Evolutionary conservation across 2,329 filamentous ascomycete genomes (phyloP).

Genomic region (Aspergillus sp.): DNA sequence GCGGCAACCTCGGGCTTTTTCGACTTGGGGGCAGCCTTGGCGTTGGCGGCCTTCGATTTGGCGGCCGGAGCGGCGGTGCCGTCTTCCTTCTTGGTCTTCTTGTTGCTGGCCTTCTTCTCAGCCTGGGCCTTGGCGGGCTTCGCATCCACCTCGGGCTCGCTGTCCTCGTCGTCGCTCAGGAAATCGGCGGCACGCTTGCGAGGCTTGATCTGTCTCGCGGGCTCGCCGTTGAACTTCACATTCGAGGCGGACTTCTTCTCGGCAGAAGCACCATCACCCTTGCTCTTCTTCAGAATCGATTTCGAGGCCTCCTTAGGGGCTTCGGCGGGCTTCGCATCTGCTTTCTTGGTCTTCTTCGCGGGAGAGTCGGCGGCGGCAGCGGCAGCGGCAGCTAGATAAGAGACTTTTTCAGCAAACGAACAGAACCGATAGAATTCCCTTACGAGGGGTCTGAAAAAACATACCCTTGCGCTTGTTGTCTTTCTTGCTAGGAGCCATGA

Average conservation of each 20-base stretch:
- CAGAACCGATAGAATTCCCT: neutral
- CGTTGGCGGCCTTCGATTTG: constrained; percentile 36
- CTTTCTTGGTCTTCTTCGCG: constrained; percentile 62
- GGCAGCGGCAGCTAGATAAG: constrained; percentile 30
- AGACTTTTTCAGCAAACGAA: constrained; percentile 11
- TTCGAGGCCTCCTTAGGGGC: constrained; percentile 29
- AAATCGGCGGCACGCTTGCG: constrained; percentile 51
- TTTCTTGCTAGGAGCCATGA: constrained; percentile 55
- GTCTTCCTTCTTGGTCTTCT: constrained; percentile 46
- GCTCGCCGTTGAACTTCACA: constrained; percentile 34
- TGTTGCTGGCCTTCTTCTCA: constrained; percentile 44
- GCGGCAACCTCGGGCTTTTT: constrained; percentile 45
- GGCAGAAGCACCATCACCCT: constrained; percentile 19
- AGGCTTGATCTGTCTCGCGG: constrained; percentile 39
- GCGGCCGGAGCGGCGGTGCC: constrained; percentile 30
- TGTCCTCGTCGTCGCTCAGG: constrained; percentile 43
- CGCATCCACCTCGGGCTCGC: constrained; percentile 23
- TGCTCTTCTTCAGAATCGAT: constrained; percentile 34
- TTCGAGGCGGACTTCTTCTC: constrained; percentile 25
- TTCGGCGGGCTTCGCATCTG: constrained; percentile 33
- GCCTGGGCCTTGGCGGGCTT: constrained; percentile 17
- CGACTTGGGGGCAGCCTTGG: constrained; percentile 38
- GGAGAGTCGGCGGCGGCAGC: constrained; percentile 47
- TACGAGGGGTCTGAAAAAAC: constrained; percentile 3
- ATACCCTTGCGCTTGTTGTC: constrained; percentile 51